These are phyloP conservation scores for Malus sieversii DNA, from an alignment of 306 rosid genomes.

Conservation along the genomic window DNA sequence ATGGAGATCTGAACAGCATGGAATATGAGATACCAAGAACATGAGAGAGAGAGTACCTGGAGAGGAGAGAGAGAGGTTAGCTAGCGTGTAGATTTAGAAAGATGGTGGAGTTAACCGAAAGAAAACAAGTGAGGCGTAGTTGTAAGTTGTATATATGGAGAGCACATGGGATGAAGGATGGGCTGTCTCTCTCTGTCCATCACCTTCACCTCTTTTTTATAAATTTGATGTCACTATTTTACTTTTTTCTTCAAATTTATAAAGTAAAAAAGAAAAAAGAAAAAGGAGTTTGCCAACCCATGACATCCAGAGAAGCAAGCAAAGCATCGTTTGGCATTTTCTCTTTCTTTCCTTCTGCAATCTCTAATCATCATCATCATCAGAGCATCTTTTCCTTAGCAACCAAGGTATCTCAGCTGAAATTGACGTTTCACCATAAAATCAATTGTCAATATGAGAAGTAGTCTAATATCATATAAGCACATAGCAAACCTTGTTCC, in stretches of 20 bases:
- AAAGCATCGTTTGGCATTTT: conserved; percentile 55
- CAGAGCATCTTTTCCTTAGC: conserved; percentile 9
- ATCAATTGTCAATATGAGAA: no score
- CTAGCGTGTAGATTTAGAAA: conserved; percentile 1
- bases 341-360: neutral
- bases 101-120: neutral
- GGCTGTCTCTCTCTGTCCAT: conserved; percentile 21
- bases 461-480: no score
- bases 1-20: neutral
- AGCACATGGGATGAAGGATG: neutral
- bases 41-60: conserved; percentile 27
- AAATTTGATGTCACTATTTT: neutral
- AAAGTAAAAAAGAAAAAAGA: neutral
- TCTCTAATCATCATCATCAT: conserved; percentile 10
- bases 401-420: neutral
- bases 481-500: no score
- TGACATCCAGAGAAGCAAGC: conserved; percentile 70
- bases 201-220: conserved; percentile 6
- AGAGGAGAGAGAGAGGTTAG: neutral
- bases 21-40: neutral
- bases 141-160: neutral
- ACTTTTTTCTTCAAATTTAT: no score
- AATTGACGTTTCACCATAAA: no score
- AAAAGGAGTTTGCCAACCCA: conserved; percentile 59
- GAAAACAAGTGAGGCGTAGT: neutral